Conservation (phyloP, 2,329 filamentous ascomycete genomes). For the Ascochyta viciae-villosae region DNA sequence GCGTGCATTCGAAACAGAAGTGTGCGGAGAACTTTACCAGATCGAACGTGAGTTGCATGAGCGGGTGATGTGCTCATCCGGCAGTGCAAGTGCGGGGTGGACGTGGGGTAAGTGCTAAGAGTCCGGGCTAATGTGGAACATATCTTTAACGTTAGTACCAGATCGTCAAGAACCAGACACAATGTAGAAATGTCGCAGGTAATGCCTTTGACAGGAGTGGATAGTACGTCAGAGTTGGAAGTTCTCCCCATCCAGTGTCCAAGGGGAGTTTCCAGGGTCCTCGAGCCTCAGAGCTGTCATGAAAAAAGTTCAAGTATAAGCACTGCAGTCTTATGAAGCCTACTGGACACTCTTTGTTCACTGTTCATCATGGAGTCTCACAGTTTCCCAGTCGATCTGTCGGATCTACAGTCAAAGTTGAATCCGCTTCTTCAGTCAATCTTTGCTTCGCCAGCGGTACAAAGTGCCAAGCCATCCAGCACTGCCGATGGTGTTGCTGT, state of each 20-base stretch:
- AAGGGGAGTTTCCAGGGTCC: neutral
- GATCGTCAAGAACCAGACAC: neutral
- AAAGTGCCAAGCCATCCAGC: slow-evolving; percentile 40
- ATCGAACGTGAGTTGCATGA: slow-evolving; percentile 7
- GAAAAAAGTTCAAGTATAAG: slow-evolving; percentile 12
- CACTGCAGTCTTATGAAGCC: neutral
- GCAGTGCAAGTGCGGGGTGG: slow-evolving; percentile 22
- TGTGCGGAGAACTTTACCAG: slow-evolving; percentile 24
- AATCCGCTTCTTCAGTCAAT: slow-evolving; percentile 21
- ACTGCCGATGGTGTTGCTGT: slow-evolving; percentile 49
- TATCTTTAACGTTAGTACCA: neutral
- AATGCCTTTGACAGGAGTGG: neutral
- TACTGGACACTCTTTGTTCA: neutral
- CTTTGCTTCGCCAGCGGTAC: slow-evolving; percentile 17
- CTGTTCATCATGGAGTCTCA: slow-evolving; percentile 22
- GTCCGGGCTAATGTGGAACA: neutral
- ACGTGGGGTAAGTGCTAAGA: slow-evolving; percentile 19
- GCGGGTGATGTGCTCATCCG: neutral
- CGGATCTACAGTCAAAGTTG: slow-evolving; percentile 22
- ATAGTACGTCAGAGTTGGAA: slow-evolving; percentile 7
- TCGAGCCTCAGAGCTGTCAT: slow-evolving; percentile 4
- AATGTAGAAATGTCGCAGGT: neutral
- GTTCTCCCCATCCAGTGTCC: slow-evolving; percentile 8
- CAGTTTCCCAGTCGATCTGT: slow-evolving; percentile 21
- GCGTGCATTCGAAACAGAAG: slow-evolving; percentile 14